Base-by-base conservation (phyloP, 805 yeast genomes). In the Ogataea paraovalis region DNA sequence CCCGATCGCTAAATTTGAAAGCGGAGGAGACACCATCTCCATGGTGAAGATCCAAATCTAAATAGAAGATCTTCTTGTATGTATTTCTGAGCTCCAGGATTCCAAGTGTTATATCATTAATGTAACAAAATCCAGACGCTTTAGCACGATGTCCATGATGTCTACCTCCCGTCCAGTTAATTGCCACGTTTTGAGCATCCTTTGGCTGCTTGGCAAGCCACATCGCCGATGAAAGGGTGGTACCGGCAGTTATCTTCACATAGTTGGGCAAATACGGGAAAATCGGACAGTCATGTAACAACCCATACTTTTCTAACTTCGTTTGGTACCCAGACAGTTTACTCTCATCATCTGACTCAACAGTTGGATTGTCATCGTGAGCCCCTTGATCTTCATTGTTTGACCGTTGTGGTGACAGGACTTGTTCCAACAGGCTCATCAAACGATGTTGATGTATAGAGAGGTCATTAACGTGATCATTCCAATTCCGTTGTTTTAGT, bases 141-240 rank as follows among this genome's bases (percentile, higher is more conserved):
- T 58, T 66, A 0, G 72, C 55, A 53, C 74, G 75, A 40, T 65
- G 69, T 4, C 82, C 81, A 62, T 85, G 94, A 58, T 85, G 94
- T 42, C 91, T 64, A 1, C 94, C 95, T 6, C 95, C 95, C 56
- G 79, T 78, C 90, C 90, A 86, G 58, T 84, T 84, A 40, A 86
- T 70, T 2, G 76, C 82, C 1, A 79, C 64, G 36, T 67, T 69
- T 23, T 38, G 44, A 9, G 42, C 46, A 33, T 56, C 39, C 25
- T 9, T 37, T 32, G 22, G 23, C 8, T 48, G 48, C 2, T 41
- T 43, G 1, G 59, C 43, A 3, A 75, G 53, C 55, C 66, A 69
- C 5, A 65, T 61, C 0, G 79, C 79, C 9, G 82, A 69, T 10
- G 74, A 59, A 10, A 85, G 51, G 2, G 87, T 78, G 0, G 88